Conservation (phyloP, 306 rosid genomes). For the Parietaria judaica region DNA sequence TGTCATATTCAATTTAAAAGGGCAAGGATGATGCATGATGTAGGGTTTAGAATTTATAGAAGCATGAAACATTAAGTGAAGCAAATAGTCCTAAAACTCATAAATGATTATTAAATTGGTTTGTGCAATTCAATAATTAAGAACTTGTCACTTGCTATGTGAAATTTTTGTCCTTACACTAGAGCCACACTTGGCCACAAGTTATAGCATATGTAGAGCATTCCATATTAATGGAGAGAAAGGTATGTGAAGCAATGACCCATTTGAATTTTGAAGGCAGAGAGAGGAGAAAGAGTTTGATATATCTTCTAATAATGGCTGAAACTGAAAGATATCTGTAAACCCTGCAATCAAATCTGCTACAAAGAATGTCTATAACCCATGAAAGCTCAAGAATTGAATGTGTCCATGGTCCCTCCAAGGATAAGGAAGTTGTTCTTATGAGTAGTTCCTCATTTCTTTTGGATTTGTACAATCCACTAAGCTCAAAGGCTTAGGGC, state of each 20-base stretch:
- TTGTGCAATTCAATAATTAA: not conserved
- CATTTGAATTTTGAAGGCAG: not conserved
- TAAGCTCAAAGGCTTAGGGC: not conserved
- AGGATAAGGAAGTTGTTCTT: not conserved
- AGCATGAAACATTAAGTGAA: too few species aligned
- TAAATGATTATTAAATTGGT: too few species aligned
- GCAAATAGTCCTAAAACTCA: too few species aligned
- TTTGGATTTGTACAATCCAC: not conserved
- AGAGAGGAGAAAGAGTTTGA: not conserved
- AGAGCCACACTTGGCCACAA: not conserved
- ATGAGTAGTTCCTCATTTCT: not conserved
- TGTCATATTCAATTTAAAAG: too few species aligned
- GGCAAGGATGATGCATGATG: too few species aligned
- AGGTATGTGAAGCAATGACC: constrained; percentile 9
- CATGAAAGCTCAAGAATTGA: constrained; percentile 18
- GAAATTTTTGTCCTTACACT: not conserved
- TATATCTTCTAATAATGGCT: constrained; percentile 2
- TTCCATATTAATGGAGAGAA: not conserved
- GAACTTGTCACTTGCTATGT: too few species aligned
- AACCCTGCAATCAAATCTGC: constrained; percentile 10
- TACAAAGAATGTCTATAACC: constrained; percentile 23
- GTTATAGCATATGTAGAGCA: constrained; percentile 1
- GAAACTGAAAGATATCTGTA: constrained; percentile 16
- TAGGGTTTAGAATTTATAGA: too few species aligned
- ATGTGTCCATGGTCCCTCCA: not conserved